These are phyloP conservation scores for Grosmannia clavigera DNA, from an alignment of 2,329 filamentous ascomycete species.

Conservation along the genomic window DNA sequence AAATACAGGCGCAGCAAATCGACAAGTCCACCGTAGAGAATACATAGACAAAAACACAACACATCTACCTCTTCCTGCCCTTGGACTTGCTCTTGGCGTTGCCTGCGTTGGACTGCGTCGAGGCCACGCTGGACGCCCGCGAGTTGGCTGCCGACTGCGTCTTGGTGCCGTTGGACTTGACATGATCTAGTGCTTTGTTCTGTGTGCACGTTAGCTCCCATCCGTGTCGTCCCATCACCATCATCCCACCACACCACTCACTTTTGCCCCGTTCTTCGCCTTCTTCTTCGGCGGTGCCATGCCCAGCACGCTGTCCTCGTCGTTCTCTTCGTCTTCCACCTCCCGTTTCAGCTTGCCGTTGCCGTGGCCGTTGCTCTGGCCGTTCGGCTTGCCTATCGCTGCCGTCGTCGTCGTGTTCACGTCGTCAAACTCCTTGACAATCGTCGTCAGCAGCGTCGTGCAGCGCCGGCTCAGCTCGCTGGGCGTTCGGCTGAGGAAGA, in stretches of 20 bases:
- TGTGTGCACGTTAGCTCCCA: slow-evolving; percentile 23
- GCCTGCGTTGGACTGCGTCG: slow-evolving; percentile 47
- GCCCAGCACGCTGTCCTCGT: slow-evolving; percentile 69
- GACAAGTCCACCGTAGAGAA: too few relatives aligned
- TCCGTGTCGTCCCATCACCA: neutral
- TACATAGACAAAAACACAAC: too few relatives aligned
- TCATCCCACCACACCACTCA: slow-evolving; percentile 27
- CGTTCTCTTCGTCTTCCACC: slow-evolving; percentile 68
- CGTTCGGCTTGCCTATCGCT: slow-evolving; percentile 18
- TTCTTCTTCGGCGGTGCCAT: slow-evolving; percentile 82
- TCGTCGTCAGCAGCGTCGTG: slow-evolving; percentile 85
- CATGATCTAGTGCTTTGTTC: slow-evolving; percentile 87
- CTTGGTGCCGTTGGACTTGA: slow-evolving; percentile 41
- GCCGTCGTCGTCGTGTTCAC: slow-evolving; percentile 25
- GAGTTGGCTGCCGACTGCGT: slow-evolving; percentile 66
- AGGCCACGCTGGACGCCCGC: slow-evolving; percentile 77
- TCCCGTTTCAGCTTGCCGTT: slow-evolving; percentile 67
- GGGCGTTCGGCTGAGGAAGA: slow-evolving; percentile 89
- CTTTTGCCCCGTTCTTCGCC: slow-evolving; percentile 70
- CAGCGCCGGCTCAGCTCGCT: slow-evolving; percentile 86
- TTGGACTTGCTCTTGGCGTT: slow-evolving; percentile 15
- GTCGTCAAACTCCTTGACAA: slow-evolving; percentile 88
- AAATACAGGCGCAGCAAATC: neutral
- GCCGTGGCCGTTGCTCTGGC: slow-evolving; percentile 19
- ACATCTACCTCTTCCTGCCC: slow-evolving; percentile 7